Evolutionary conservation across 192 early-diverging fungal genomes (phyloP), one percentile per base, ranked within the genome.

Genomic region (Phlyctochytrium bullatum): DNA sequence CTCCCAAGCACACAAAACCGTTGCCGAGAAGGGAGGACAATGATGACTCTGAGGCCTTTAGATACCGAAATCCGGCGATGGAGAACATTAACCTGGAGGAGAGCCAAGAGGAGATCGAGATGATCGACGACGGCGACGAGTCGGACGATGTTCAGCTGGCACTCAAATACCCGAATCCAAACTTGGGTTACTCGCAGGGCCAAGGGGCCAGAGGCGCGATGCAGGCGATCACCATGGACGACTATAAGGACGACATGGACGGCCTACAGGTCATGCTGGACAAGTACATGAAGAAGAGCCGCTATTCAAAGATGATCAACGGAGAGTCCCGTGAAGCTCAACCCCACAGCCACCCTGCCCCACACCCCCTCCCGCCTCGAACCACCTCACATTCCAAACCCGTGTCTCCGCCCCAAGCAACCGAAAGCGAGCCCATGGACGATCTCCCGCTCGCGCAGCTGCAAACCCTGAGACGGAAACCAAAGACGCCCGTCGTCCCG

Each of bases 401-500:
- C 40, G 40, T 47, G 6, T 14, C 40, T 47, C 10, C 40, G 6
- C 20, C 40, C 6, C 40, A 6, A 57, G 54, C 16, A 57, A 57
- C 54, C 54, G 54, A 57, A 25, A 50, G 40, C 40, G 54, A 57
- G 54, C 54, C 54, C 20, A 28, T 25, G 27, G 54, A 57, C 25
- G 54, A 57, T 57, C 16, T 57, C 4, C 54, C 54, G 27, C 27
- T 57, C 6, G 16, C 16, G 4, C 16, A 57, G 27, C 27, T 57
- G 14, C 54, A 57, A 14, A 57, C 54, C 4, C 54, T 57, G 6
- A 10, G 25, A 10, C 16, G 54, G 6, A 6, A 25, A 28, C 10
- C 10, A 28, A 57, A 57, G 54, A 57, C 54, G 6, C 27, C 54
- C 16, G 54, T 57, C 27, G 20, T 25, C 16, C 4, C 12, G 10